Evolutionary conservation across 345 rosid genomes (phyloP).

Genomic region (Eucalyptus pauciflora): DNA sequence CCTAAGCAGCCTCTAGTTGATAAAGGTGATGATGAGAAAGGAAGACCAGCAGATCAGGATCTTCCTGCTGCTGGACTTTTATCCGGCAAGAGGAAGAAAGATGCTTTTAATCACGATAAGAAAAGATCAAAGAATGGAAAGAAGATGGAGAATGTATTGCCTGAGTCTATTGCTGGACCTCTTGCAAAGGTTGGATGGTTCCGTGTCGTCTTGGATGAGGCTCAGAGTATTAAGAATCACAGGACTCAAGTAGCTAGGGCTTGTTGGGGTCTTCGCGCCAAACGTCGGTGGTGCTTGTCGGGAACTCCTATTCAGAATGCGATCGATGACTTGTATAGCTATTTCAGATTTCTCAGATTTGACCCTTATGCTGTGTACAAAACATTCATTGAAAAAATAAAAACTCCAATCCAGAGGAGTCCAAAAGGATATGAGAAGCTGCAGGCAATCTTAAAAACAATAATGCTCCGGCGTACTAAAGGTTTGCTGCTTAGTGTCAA

Average conservation of each 20-base stretch:
- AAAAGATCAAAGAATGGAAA: slow-evolving; percentile 48
- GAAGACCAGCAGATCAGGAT: slow-evolving; percentile 23
- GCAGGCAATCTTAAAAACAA: slow-evolving; percentile 79
- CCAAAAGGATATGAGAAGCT: slow-evolving; percentile 71
- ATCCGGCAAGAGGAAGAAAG: slow-evolving; percentile 50
- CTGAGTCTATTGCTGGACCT: slow-evolving; percentile 59
- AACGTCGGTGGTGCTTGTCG: slow-evolving; percentile 97
- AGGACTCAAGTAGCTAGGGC: slow-evolving; percentile 97
- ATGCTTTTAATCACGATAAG: slow-evolving; percentile 37
- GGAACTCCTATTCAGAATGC: slow-evolving; percentile 99
- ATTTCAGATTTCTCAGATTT: slow-evolving; percentile 91
- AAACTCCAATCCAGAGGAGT: slow-evolving; percentile 52
- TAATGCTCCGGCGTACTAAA: slow-evolving; percentile 98
- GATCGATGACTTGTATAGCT: slow-evolving; percentile 94
- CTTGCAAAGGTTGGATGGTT: slow-evolving; percentile 94
- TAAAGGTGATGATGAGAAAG: slow-evolving; percentile 45
- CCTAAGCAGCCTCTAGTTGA: slow-evolving; percentile 75
- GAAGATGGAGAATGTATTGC: slow-evolving; percentile 16
- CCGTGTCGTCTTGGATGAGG: slow-evolving; percentile 94
- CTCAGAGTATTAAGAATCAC: slow-evolving; percentile 94
- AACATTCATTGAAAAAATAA: slow-evolving; percentile 49
- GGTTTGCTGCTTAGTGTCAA: slow-evolving; percentile 15
- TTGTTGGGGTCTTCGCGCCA: slow-evolving; percentile 98
- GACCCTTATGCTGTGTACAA: slow-evolving; percentile 64
- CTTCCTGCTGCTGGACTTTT: slow-evolving; percentile 13